phyloP scores from a whole-genome alignment of 1,284 basidiomycete species.

The Meripilus lineatus region DNA sequence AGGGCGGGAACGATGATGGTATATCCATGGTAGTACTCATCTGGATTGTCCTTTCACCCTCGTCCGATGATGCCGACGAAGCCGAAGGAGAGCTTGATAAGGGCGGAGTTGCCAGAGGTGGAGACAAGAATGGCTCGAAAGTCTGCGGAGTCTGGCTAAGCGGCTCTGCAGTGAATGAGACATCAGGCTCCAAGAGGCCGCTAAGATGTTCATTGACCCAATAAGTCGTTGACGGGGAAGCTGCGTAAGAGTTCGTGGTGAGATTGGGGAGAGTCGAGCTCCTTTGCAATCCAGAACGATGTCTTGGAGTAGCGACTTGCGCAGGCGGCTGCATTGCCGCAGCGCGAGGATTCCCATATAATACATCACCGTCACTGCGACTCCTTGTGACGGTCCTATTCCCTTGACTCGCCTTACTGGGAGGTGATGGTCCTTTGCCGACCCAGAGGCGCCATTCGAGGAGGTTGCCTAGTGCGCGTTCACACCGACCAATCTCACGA shows the following conservation, averaged over 20 bases:
- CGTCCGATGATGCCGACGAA: constrained; percentile 26
- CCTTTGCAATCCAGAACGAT: background rate
- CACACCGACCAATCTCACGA: constrained; percentile 75
- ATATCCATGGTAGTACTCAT: constrained; percentile 24
- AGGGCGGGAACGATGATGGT: constrained; percentile 14
- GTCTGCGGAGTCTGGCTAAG: too few species aligned
- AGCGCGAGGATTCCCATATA: background rate
- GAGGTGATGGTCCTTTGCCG: constrained; percentile 43
- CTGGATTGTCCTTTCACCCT: constrained; percentile 29
- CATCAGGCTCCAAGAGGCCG: too few species aligned
- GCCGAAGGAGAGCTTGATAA: constrained; percentile 25
- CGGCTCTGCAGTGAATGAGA: too few species aligned
- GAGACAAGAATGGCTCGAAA: constrained; percentile 10
- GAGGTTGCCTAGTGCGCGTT: constrained; percentile 74
- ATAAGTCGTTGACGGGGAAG: background rate
- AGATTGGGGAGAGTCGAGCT: background rate
- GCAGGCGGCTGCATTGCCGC: background rate
- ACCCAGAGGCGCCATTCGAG: constrained; percentile 84
- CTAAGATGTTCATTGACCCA: too few species aligned
- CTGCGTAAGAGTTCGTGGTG: background rate
- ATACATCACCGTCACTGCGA: constrained; percentile 1
- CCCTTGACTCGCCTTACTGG: constrained; percentile 7
- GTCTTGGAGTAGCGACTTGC: background rate
- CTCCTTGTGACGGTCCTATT: constrained; percentile 17
- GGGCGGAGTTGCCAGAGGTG: constrained; percentile 14